Evolutionary conservation across 495 filamentous ascomycete species (phyloP), one percentile per base, ranked within the genome.

Genomic region (Penicillium longicatenatum): DNA sequence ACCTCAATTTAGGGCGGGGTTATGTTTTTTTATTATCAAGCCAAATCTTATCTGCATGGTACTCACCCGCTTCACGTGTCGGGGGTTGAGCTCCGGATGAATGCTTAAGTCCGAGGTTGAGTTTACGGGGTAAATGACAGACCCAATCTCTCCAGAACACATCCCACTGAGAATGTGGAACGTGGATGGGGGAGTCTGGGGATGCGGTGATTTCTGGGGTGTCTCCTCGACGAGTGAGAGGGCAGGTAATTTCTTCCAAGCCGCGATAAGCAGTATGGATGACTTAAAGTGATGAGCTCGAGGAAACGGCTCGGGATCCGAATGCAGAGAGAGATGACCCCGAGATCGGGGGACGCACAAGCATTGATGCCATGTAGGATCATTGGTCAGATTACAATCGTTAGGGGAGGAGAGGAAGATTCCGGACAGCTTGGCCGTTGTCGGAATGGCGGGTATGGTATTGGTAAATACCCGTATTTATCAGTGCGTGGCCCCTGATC

Each of bases 11-110:
- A 14, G 22, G 17, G 50, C 21, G 30, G 43, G 54, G 52, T 68
- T 71, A 73, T 70, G 66, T 71, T 66, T 75, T 71, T 63, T 24
- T 44, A 73, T 71, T 71, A 67, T 62, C 64, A 68, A 70, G 44
- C 47, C 33, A 50, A 24, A 33, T 45, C 66, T 65, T 66, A 60
- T 70, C 60, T n/a, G n/a, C n/a, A 53, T 52, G 35, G 35, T 33
- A 29, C 48, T 21, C 48, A 35, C 54, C 51, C 52, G 57, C 61
- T 72, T 70, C 69, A 71, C 66, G 57, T 62, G 66, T 60, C 56
- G 35, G 20, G n/a, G 21, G 3, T 33, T 49, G 42, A 10, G 19
- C 42, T 29, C 49, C 61, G 17, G 30, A 8, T 30, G 39, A 47
- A 46, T 45, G 35, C 54, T 29, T 42, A 41, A 29, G 50, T 37